Evolutionary conservation across 2,329 filamentous ascomycete species (phyloP).

Genomic region (Trichoderma sp.): DNA sequence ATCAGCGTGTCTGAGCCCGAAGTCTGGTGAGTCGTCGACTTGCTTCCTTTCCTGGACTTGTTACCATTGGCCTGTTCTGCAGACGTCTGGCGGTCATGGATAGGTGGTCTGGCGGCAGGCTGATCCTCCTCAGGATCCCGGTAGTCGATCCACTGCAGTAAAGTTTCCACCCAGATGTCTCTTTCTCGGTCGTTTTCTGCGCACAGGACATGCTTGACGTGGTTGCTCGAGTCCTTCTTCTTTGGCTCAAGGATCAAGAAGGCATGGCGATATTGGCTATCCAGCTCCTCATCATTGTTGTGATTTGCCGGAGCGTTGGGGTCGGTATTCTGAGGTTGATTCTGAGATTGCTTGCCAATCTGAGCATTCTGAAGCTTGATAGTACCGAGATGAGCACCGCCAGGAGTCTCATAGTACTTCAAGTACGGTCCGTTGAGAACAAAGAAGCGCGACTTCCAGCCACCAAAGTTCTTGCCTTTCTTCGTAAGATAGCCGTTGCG

Average conservation of each 20-base stretch:
- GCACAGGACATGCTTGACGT: slow-evolving; percentile 92
- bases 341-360: slow-evolving; percentile 83
- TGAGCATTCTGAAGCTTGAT: slow-evolving; percentile 91
- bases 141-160: slow-evolving; percentile 87
- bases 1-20: slow-evolving; percentile 54
- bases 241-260: slow-evolving; percentile 96
- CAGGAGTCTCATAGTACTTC: slow-evolving; percentile 89
- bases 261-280: slow-evolving; percentile 95
- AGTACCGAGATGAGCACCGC: slow-evolving; percentile 86
- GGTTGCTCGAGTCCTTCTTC: slow-evolving; percentile 85
- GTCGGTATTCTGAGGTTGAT: slow-evolving; percentile 60
- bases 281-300: slow-evolving; percentile 69
- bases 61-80: slow-evolving; percentile 38
- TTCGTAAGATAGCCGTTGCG: slow-evolving; percentile 95
- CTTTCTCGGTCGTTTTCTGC: slow-evolving; percentile 92
- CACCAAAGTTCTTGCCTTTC: slow-evolving; percentile 96
- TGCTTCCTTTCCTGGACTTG: slow-evolving; percentile 41
- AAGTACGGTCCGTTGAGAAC: slow-evolving; percentile 64
- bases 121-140: slow-evolving; percentile 60
- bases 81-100: slow-evolving; percentile 48
- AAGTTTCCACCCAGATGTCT: slow-evolving; percentile 88
- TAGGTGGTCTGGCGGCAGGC: slow-evolving; percentile 37
- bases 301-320: slow-evolving; percentile 64
- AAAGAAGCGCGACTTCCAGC: slow-evolving; percentile 86
- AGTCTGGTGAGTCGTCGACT: slow-evolving; percentile 40